These are phyloP conservation scores for Xylaria acuta DNA, from an alignment of 495 filamentous ascomycete species.

Conservation along the genomic window DNA sequence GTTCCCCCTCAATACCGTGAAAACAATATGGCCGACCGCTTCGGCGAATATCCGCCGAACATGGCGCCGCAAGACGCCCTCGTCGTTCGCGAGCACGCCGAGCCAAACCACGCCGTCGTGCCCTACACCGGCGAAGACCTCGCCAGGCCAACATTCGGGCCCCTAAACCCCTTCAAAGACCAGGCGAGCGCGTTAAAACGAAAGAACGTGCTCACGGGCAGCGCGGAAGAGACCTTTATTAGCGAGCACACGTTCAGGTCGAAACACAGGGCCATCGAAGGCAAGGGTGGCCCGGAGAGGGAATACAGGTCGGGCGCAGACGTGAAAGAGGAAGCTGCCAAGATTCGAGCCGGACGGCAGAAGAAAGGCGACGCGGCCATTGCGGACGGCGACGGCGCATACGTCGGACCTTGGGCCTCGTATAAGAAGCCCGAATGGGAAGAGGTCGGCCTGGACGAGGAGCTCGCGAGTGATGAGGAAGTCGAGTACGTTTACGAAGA, in stretches of 20 bases:
- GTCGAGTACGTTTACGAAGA: conserved; percentile 73
- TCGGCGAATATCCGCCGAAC: conserved; percentile 63
- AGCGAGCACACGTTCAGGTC: conserved; percentile 87
- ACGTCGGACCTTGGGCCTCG: conserved; percentile 92
- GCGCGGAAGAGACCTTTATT: conserved; percentile 84
- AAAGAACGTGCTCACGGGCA: conserved; percentile 90
- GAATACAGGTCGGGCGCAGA: conserved; percentile 47
- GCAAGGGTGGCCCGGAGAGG: conserved; percentile 51
- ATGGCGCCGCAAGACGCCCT: conserved; percentile 63
- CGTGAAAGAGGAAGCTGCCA: conserved; percentile 70
- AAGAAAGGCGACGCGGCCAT: conserved; percentile 81
- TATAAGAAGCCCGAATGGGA: conserved; percentile 74
- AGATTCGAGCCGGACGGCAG: conserved; percentile 73
- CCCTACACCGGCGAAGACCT: conserved; percentile 73
- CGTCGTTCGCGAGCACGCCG: conserved; percentile 56
- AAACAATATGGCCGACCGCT: conserved; percentile 57
- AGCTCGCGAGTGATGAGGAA: conserved; percentile 78
- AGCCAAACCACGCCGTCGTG: conserved; percentile 62
- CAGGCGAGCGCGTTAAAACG: conserved; percentile 68
- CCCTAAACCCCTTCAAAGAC: conserved; percentile 80
- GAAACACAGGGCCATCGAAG: conserved; percentile 78
- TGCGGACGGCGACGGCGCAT: conserved; percentile 83
- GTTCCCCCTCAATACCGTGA: not conserved
- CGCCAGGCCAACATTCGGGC: conserved; percentile 70
- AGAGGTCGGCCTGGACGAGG: conserved; percentile 60